Conservation (phyloP, 208 protist species). For the Acanthamoeba sp. region DNA sequence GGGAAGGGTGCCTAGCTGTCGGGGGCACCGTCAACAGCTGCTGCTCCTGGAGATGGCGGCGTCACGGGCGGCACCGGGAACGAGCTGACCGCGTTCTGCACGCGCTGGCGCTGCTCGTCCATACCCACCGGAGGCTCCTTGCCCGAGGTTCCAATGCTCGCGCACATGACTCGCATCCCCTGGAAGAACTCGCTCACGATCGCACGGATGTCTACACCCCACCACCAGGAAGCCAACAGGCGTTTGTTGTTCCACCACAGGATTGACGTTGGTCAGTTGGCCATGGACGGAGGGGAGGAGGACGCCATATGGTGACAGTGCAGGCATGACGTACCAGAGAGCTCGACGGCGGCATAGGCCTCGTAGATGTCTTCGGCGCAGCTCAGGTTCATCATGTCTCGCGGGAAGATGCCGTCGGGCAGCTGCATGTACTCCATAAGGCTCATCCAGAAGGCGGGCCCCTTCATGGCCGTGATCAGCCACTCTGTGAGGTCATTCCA, state of each 20-base stretch:
- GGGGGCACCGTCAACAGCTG: not conserved
- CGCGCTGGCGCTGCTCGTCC: constrained; percentile 25
- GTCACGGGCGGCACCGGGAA: not conserved
- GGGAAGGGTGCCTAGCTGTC: no score
- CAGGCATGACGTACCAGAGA: constrained; percentile 17
- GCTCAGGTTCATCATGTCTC: constrained; percentile 41
- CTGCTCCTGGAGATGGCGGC: not conserved
- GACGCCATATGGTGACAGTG: no score
- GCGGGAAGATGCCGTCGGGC: constrained; percentile 43
- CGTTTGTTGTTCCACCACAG: no score
- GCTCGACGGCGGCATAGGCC: constrained; percentile 2
- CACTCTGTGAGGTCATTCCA: not conserved
- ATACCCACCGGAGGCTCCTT: not conserved
- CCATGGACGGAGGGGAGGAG: no score
- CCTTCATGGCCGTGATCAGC: constrained; percentile 70
- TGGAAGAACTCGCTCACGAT: constrained; percentile 50
- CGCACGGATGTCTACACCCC: not conserved
- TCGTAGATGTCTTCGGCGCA: constrained; percentile 46
- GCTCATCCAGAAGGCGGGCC: constrained; percentile 49
- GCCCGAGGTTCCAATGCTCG: constrained; percentile 19
- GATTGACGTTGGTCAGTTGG: no score
- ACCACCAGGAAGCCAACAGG: not conserved
- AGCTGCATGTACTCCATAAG: constrained; percentile 73
- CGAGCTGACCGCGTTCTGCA: constrained; percentile 4
- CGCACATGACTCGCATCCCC: constrained; percentile 61